Evolutionary conservation across 2,329 filamentous ascomycete genomes (phyloP), one percentile per base, ranked within the genome.

Genomic region (Chaetomiaceae sp.): DNA sequence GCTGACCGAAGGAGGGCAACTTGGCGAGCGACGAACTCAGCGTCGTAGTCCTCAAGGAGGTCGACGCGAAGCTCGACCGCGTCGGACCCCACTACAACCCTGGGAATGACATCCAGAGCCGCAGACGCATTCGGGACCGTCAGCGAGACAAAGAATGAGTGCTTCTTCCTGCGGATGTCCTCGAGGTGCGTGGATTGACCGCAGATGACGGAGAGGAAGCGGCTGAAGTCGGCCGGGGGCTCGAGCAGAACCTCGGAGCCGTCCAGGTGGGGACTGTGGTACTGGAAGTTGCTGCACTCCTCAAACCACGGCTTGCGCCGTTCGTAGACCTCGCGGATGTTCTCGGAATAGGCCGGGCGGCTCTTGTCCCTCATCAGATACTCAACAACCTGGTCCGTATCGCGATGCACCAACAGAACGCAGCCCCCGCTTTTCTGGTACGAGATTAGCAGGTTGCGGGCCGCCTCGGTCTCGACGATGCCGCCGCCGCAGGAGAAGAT

Each of bases 51-150:
- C 51, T 85, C 76, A 14, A 98, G 76, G 34, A 98, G 71, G 66
- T 98, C 93, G 4, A 95, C 87, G n/a, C 93, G 81, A 42, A 98
- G 69, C 66, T 98, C 93, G 10, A 97, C 88, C 3, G 91, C 93
- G 67, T 98, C 91, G 7, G 87, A 86, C 4, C 93, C 93, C 33
- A 94, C 81, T 11, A 85, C 81, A 35, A 89, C 84, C 42, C 80
- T 73, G 2, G 83, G 81, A 36, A 98, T 73, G 22, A 83, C 69
- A 17, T 81, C 72, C 8, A 80, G 63, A 24, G 83, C 78, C 17
- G 78, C 69, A 10, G 76, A 70, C 14, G 97, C 70, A 56, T 87
- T 79, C 2, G 90, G 87, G 42, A 93, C 72, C 0, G 93, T 97
- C 38, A 98, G 70, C 8, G 90, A 90, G 18, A 97, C 86, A 58